These are phyloP conservation scores for Phytophthora fragariae DNA, from an alignment of 352 stramenopile genomes.

Conservation along the genomic window DNA sequence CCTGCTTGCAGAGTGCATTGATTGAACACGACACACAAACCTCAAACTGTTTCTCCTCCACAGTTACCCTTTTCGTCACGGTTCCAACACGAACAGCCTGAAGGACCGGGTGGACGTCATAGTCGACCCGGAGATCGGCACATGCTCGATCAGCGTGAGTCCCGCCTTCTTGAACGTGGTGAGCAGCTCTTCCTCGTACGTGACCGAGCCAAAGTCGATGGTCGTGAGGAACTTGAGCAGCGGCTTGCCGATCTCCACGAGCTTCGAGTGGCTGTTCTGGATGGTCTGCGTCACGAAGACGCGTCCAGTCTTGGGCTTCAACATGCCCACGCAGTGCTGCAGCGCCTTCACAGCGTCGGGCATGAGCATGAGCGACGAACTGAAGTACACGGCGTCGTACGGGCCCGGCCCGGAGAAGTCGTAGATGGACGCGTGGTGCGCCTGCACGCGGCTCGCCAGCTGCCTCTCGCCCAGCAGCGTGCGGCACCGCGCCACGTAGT, in stretches of 20 bases:
- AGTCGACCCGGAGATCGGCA: constrained; percentile 64
- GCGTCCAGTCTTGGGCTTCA: constrained; percentile 64
- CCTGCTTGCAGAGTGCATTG: constrained; percentile 11
- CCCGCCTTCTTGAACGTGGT: constrained; percentile 70
- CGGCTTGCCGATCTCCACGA: constrained; percentile 85
- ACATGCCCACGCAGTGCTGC: constrained; percentile 63
- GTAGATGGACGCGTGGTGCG: constrained; percentile 86
- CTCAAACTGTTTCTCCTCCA: not conserved
- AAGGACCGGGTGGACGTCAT: constrained; percentile 71
- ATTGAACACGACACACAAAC: not conserved
- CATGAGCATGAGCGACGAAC: constrained; percentile 93
- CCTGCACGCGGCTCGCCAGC: constrained; percentile 58
- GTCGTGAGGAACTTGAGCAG: constrained; percentile 94
- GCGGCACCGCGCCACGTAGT: constrained; percentile 85
- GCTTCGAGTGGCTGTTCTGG: constrained; percentile 75
- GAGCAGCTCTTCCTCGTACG: constrained; percentile 83
- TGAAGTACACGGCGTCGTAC: constrained; percentile 94
- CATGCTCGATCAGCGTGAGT: constrained; percentile 61
- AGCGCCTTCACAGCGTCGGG: constrained; percentile 88
- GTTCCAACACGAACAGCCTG: constrained; percentile 68
- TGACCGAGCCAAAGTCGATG: constrained; percentile 93
- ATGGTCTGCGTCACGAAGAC: constrained; percentile 94
- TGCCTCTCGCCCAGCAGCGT: constrained; percentile 48
- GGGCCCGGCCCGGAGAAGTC: constrained; percentile 59
- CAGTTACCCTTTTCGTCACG: constrained; percentile 21